phyloP scores from a whole-genome alignment of 2,329 filamentous ascomycete genomes.

The Neofusicoccum laricinum region DNA sequence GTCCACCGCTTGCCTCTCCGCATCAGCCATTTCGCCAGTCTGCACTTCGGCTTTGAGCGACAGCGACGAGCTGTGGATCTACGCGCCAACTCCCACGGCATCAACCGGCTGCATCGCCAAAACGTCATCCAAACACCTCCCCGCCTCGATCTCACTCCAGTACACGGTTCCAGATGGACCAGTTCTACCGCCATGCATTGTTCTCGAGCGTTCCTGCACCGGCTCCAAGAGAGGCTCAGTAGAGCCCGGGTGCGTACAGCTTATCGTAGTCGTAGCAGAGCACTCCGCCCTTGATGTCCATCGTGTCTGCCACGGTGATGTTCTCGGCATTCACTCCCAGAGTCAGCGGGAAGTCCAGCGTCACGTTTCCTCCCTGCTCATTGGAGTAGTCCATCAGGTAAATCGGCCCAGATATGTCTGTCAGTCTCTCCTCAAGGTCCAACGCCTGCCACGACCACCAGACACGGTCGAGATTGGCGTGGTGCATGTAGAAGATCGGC shows the following conservation, averaged over 20 bases:
- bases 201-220: neutral
- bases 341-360: constrained; percentile 9
- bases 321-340: constrained; percentile 13
- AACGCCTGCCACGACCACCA: constrained; percentile 53
- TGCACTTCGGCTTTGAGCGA: neutral
- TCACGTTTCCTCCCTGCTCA: constrained; percentile 8
- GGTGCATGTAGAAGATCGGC: constrained; percentile 40
- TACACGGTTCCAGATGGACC: too few species aligned
- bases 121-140: too few species aligned
- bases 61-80: too few species aligned
- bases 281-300: constrained; percentile 17
- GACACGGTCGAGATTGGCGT: constrained; percentile 47
- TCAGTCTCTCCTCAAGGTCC: constrained; percentile 33
- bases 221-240: neutral
- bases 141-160: too few species aligned
- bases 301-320: constrained; percentile 10
- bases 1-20: neutral
- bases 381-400: constrained; percentile 16
- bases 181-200: too few species aligned
- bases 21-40: neutral
- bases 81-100: too few species aligned
- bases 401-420: constrained; percentile 19
- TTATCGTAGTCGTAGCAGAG: constrained; percentile 17
- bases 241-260: neutral
- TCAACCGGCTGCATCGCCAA: too few species aligned